These are phyloP conservation scores for Cyberlindnera veronae DNA, from an alignment of 805 yeast species.

Conservation along the genomic window DNA sequence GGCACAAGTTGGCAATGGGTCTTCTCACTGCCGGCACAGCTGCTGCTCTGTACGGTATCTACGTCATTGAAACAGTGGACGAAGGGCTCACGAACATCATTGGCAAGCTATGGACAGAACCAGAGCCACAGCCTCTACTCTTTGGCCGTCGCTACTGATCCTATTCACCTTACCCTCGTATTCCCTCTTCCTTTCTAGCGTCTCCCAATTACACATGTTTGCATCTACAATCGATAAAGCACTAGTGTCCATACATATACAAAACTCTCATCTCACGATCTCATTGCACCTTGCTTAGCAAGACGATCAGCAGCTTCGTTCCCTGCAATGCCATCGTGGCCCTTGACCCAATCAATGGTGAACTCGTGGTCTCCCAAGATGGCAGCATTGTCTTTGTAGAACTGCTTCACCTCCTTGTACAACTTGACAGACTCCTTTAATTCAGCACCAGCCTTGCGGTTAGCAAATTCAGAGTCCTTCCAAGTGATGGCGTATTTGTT, in stretches of 20 bases:
- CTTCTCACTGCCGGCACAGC: constrained; percentile 70
- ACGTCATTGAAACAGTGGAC: constrained; percentile 73
- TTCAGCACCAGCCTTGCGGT: constrained; percentile 28
- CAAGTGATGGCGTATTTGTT: constrained; percentile 57
- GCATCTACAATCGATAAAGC: too few species aligned
- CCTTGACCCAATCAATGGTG: constrained; percentile 58
- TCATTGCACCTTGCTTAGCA: constrained; percentile 63
- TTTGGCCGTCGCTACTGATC: constrained; percentile 10
- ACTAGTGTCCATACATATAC: too few species aligned
- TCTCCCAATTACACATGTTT: too few species aligned
- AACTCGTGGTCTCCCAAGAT: constrained; percentile 35
- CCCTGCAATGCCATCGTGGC: constrained; percentile 68
- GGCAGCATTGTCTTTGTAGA: constrained; percentile 29
- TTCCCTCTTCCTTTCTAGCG: too few species aligned
- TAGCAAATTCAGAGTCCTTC: constrained; percentile 54
- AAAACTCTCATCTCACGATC: not conserved
- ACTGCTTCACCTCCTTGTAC: constrained; percentile 40
- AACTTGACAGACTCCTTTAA: constrained; percentile 34
- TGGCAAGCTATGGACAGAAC: constrained; percentile 34
- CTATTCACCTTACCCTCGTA: not conserved
- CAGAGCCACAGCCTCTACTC: constrained; percentile 17
- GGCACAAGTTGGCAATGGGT: constrained; percentile 66
- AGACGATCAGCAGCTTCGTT: constrained; percentile 74
- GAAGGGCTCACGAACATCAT: constrained; percentile 74
- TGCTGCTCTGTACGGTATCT: constrained; percentile 73